Evolutionary conservation across 2,329 filamentous ascomycete genomes (phyloP).

Genomic region (Emericellopsis cladophorae): DNA sequence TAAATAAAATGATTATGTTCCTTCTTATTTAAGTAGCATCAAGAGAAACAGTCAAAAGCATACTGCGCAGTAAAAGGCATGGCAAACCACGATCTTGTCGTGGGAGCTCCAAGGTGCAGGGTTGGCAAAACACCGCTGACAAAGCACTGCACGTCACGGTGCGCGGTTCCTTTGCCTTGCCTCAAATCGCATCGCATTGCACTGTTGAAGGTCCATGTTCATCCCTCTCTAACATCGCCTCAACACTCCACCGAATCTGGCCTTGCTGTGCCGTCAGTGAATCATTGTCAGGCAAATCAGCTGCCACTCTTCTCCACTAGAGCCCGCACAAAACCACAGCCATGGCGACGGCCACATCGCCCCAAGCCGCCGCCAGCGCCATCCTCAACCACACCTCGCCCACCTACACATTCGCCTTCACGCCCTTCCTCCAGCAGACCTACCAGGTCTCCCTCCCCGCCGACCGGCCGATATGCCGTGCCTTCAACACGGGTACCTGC

Average conservation of each 20-base stretch:
- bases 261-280: background rate
- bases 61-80: too few relatives aligned
- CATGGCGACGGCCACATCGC: conserved; percentile 16
- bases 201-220: background rate
- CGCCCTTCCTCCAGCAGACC: conserved; percentile 69
- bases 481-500: conserved; percentile 77
- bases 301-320: background rate
- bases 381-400: conserved; percentile 46
- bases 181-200: background rate
- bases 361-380: conserved; percentile 17
- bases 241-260: background rate
- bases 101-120: background rate
- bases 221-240: background rate
- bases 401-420: conserved; percentile 67
- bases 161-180: background rate
- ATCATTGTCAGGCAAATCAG: background rate
- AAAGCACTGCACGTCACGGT: background rate
- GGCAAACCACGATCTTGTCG: too few relatives aligned
- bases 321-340: background rate
- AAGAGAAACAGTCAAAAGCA: too few relatives aligned
- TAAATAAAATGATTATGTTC: too few relatives aligned
- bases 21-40: too few relatives aligned
- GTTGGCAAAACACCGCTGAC: background rate
- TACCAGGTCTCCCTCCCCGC: conserved; percentile 76
- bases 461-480: conserved; percentile 70